A percentile compares a stretch with the other conserved stretches of the same genome.
Conservation (phyloP, 768 basidiomycete species). For the Dentipellis fragilis region DNA sequence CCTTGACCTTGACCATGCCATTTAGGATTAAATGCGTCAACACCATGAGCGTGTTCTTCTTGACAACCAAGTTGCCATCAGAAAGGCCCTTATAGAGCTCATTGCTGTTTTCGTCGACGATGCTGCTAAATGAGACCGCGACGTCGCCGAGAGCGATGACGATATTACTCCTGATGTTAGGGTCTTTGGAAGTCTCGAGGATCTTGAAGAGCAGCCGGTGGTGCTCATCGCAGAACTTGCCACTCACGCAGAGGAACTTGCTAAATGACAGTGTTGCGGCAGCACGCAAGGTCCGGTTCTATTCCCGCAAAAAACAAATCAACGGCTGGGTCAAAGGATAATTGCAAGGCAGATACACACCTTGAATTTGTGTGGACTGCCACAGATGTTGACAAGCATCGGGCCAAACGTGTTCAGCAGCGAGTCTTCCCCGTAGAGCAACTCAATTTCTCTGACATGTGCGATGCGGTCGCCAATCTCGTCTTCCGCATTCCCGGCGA, state of each 20-base stretch:
- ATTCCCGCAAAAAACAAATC: neutral
- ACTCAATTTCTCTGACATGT: constrained; percentile 73
- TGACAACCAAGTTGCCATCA: constrained; percentile 79
- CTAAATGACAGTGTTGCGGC: constrained; percentile 84
- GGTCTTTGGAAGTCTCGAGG: constrained; percentile 83
- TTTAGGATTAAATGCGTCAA: constrained; percentile 93
- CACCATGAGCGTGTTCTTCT: constrained; percentile 99
- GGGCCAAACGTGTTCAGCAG: constrained; percentile 82
- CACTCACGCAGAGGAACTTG: constrained; percentile 94
- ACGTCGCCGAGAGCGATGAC: constrained; percentile 97
- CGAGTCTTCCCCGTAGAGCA: constrained; percentile 76
- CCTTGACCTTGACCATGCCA: constrained; percentile 99
- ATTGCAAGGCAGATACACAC: constrained; percentile 25
- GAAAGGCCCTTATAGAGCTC: constrained; percentile 91
- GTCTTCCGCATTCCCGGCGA: constrained; percentile 95
- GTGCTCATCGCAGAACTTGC: constrained; percentile 86
- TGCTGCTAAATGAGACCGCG: constrained; percentile 94
- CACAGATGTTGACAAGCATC: constrained; percentile 83
- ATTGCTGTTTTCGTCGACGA: constrained; percentile 95
- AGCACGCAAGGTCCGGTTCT: constrained; percentile 83
- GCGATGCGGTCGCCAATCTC: constrained; percentile 93
- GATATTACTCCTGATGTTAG: constrained; percentile 89
- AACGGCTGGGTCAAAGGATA: neutral
- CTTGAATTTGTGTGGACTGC: constrained; percentile 86
- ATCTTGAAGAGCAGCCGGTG: constrained; percentile 88